phyloP scores from a whole-genome alignment of 768 basidiomycete genomes.

The Tricholoma furcatifolium region DNA sequence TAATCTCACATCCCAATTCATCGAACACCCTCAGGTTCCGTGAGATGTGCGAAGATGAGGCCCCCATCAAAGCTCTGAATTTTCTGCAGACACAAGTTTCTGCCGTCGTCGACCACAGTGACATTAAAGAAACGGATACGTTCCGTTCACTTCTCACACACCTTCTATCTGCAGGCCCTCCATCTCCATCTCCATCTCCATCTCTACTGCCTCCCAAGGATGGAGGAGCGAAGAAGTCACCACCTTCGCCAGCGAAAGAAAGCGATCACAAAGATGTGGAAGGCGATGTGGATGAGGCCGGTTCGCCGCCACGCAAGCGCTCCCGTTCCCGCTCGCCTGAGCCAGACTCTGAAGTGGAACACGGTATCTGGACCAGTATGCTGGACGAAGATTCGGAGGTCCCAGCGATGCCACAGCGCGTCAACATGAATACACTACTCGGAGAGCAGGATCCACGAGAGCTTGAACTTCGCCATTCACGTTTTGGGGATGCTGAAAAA shows the following conservation, averaged over 20 bases:
- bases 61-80: conserved; percentile 62
- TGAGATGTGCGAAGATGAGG: conserved; percentile 71
- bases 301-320: conserved; percentile 42
- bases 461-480: conserved; percentile 21
- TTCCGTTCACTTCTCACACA: conserved; percentile 70
- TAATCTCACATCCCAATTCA: neutral
- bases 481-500: conserved; percentile 14
- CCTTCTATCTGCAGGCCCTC: conserved; percentile 45
- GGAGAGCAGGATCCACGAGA: conserved; percentile 26
- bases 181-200: conserved; percentile 13
- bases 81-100: conserved; percentile 74
- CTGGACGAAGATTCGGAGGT: conserved; percentile 30
- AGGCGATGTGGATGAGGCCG: conserved; percentile 21
- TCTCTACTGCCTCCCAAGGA: conserved; percentile 11
- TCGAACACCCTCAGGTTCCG: conserved; percentile 52
- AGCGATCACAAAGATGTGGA: conserved; percentile 18
- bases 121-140: conserved; percentile 54
- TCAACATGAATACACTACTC: conserved; percentile 18
- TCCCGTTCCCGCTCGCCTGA: conserved; percentile 42
- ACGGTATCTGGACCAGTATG: conserved; percentile 42
- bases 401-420: conserved; percentile 1
- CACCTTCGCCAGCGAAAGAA: neutral
- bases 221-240: neutral
- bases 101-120: conserved; percentile 66
- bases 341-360: conserved; percentile 2